Base-by-base conservation (phyloP, 768 basidiomycete genomes). In the Leccinum barrowsii region DNA sequence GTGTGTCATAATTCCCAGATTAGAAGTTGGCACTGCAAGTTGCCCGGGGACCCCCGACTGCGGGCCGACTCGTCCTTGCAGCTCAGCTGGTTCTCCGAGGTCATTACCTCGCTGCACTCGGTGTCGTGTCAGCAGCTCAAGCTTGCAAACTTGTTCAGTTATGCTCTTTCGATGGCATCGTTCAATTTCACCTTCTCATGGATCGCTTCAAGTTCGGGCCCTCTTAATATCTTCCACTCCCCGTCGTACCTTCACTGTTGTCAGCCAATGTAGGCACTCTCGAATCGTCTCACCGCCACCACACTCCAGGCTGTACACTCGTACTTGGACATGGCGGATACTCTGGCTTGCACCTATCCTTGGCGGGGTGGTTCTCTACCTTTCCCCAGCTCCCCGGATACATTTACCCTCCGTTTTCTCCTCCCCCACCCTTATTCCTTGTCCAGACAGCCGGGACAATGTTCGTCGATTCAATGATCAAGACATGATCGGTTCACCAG, bases 401-500 rank as follows among this genome's bases (percentile, higher is more conserved):
- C 69, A 77, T 52, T 69, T 80, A 56, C 73, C 81, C 42, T 70
- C 75, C 63, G 64, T 86, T 50, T 81, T 88, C 63, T 73, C 83
- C 0, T 80, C 79, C 0, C 76, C 82, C 4, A 74, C 72, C 40
- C 69, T 81, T 37, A 82, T 83, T 44, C 81, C 81, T 42, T 81
- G 78, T 59, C 56, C 57, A 19, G 65, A 53, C 37, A 52, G 58
- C 2, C 64, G 55, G 30, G 52, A 65, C 11, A 24, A 60, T 21
- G 30, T 52, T n/a, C 55, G 50, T 35, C 64, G 57, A 51, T 75
- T 70, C 26, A 51, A 34, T 37, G 54, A 59, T 30, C 66, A 74
- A 30, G 62, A 72, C 4, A 70, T 77, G 57, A 85, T 91, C 48
- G 75, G 82, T 55, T 93, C 92, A 2, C 87, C 90, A 2, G 81